Evolutionary conservation across 1,284 basidiomycete species (phyloP).

Genomic region (Trametes hirsuta): DNA sequence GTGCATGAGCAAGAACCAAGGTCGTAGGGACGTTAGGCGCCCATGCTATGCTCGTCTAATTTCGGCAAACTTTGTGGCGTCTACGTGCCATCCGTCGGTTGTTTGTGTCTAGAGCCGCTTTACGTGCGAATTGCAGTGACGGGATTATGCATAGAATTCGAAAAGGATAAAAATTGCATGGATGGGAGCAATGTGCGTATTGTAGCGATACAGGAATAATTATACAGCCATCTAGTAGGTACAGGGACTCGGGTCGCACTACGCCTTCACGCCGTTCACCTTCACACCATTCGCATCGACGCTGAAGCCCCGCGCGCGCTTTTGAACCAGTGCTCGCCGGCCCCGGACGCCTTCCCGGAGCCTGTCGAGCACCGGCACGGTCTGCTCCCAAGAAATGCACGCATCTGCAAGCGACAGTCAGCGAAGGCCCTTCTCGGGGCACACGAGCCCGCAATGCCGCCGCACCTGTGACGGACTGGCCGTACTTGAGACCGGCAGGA

Average conservation of each 20-base stretch:
- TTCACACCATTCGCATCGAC: conserved; percentile 15
- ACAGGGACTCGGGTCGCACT: neutral
- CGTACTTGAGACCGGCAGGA: conserved; percentile 80
- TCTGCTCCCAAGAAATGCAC: conserved; percentile 90
- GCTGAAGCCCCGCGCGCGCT: conserved; percentile 34
- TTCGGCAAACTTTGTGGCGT: neutral
- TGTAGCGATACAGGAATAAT: neutral
- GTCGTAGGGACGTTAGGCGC: neutral
- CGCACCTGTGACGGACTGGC: conserved; percentile 77
- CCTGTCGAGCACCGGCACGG: conserved; percentile 78
- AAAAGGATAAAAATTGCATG: too few species aligned
- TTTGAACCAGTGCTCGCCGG: conserved; percentile 58
- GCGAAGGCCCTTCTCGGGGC: neutral
- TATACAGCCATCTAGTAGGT: too few species aligned
- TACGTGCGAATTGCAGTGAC: too few species aligned
- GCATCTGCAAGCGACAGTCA: conserved; percentile 53
- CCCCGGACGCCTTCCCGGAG: conserved; percentile 82
- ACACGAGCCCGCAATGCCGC: neutral
- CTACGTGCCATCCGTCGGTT: too few species aligned
- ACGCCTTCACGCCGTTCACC: conserved; percentile 8
- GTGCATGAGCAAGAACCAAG: neutral
- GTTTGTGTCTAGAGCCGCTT: too few species aligned
- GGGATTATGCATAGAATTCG: too few species aligned
- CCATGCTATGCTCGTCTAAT: neutral
- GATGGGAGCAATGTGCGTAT: too few species aligned